phyloP scores from a whole-genome alignment of 2,329 filamentous ascomycete species.

The Tolypocladium tundrense region DNA sequence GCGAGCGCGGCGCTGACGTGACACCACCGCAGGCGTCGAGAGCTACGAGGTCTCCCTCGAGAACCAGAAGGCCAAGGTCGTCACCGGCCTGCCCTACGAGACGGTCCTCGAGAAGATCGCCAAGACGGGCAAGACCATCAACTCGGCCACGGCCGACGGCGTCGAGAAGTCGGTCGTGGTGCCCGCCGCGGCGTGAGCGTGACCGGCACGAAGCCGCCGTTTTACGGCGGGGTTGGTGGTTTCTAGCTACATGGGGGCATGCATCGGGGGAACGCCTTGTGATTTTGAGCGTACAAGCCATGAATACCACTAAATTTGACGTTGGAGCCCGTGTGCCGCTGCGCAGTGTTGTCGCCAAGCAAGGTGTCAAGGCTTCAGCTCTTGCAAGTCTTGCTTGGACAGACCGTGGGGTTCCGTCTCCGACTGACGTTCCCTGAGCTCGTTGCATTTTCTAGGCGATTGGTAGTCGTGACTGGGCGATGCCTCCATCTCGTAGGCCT shows the following conservation, averaged over 20 bases:
- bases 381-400: no score
- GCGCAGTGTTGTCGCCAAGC: no score
- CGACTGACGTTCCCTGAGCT: no score
- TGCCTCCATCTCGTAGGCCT: no score
- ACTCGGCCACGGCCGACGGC: conserved; percentile 63
- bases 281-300: neutral
- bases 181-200: conserved; percentile 18
- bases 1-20: neutral
- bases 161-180: conserved; percentile 41
- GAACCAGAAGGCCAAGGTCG: conserved; percentile 69
- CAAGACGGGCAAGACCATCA: conserved; percentile 93
- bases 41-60: conserved; percentile 82
- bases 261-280: neutral
- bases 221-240: no score
- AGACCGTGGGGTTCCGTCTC: no score
- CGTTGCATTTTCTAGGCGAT: no score
- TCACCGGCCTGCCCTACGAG: conserved; percentile 64
- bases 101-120: conserved; percentile 78
- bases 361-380: no score
- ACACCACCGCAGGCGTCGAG: conserved; percentile 58
- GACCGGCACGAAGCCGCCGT: neutral
- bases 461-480: no score
- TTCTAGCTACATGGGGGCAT: neutral
- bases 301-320: neutral
- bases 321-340: neutral